These are phyloP conservation scores for Amanita exitialis DNA, from an alignment of 768 basidiomycete species.

Conservation along the genomic window DNA sequence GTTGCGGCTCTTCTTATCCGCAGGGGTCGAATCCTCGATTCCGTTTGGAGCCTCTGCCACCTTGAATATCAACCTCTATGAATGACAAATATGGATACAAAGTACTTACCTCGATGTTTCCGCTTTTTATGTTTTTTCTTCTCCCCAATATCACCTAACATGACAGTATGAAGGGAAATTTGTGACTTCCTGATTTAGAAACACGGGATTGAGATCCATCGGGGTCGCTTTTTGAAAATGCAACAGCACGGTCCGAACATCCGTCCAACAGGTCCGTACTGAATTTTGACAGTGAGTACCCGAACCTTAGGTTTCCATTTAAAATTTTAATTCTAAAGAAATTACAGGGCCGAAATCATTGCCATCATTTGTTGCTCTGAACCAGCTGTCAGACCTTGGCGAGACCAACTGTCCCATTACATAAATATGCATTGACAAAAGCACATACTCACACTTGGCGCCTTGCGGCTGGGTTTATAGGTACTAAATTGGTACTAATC, in stretches of 20 bases:
- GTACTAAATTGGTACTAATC: background rate
- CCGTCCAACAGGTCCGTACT: background rate
- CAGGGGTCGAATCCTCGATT: background rate
- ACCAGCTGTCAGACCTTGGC: too few species aligned
- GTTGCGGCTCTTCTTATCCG: background rate
- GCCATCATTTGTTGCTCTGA: background rate
- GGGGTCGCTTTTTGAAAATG: background rate
- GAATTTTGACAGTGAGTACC: background rate
- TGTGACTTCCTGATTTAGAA: background rate
- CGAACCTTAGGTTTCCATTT: background rate
- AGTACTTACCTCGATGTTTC: background rate
- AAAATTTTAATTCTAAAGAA: too few species aligned
- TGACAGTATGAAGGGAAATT: background rate
- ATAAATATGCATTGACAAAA: too few species aligned
- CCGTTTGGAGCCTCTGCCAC: background rate
- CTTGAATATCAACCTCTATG: background rate
- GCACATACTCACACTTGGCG: background rate
- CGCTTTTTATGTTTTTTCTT: constrained; percentile 3
- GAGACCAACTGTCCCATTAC: too few species aligned
- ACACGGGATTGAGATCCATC: background rate
- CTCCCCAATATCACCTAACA: background rate
- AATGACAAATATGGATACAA: background rate
- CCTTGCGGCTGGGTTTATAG: background rate
- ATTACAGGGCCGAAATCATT: background rate
- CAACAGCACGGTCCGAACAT: background rate